Percentiles rank a stretch among this genome's conserved stretches.
Evolutionary conservation across 495 filamentous ascomycete genomes (phyloP).

Genomic region (Tuber brumale): DNA sequence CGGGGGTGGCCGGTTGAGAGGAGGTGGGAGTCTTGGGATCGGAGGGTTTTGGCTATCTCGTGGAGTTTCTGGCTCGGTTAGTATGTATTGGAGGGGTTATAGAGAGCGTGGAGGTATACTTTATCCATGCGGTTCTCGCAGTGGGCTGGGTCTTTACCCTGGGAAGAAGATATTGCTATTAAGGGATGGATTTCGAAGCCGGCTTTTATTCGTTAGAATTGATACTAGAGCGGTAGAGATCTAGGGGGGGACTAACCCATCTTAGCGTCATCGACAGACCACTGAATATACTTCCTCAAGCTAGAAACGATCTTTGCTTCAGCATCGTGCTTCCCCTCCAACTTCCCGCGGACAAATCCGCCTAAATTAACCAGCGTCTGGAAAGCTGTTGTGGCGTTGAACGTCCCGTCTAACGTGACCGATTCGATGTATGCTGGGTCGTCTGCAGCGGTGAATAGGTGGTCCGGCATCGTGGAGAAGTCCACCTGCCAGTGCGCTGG

Average conservation of each 20-base stretch:
- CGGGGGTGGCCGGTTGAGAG: constrained; percentile 9
- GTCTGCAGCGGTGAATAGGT: constrained; percentile 50
- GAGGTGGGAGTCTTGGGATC: constrained; percentile 32
- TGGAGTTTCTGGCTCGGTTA: constrained; percentile 24
- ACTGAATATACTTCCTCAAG: constrained; percentile 37
- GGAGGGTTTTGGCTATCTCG: constrained; percentile 30
- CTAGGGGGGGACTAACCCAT: background rate
- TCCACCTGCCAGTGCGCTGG: constrained; percentile 54
- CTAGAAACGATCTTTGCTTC: constrained; percentile 24
- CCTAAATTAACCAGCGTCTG: constrained; percentile 36
- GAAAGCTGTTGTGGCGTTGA: constrained; percentile 36
- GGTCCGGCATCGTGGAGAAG: constrained; percentile 55
- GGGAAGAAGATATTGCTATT: constrained; percentile 33
- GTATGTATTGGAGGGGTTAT: constrained; percentile 10
- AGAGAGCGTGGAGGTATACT: constrained; percentile 8
- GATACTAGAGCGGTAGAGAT: background rate
- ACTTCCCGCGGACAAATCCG: constrained; percentile 25
- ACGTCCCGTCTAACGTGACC: constrained; percentile 36
- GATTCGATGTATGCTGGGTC: constrained; percentile 49
- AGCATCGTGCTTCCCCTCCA: constrained; percentile 31
- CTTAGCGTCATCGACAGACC: constrained; percentile 35
- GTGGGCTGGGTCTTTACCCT: constrained; percentile 34
- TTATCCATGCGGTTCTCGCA: constrained; percentile 37
- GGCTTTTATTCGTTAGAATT: constrained; percentile 11
- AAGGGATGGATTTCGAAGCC: constrained; percentile 29